Percentiles rank a stretch among this genome's conserved stretches.
These are phyloP conservation scores for Pinus albicaulis DNA, from an alignment of 75 land plant genomes.

Conservation along the genomic window DNA sequence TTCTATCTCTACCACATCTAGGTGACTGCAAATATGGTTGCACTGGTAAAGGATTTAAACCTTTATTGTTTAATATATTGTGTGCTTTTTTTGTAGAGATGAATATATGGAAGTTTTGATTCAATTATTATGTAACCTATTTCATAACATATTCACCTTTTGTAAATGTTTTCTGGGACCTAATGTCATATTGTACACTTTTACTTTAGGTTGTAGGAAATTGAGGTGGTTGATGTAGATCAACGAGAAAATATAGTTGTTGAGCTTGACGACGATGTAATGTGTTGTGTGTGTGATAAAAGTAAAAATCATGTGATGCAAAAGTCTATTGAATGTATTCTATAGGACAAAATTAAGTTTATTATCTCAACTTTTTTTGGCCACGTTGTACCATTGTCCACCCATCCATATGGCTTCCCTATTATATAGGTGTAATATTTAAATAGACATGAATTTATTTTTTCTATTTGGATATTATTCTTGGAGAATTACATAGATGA, in stretches of 20 bases:
- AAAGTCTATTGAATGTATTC: conserved; percentile 79
- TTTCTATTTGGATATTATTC: conserved; percentile 3
- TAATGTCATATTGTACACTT: too few relatives aligned
- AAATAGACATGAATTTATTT: too few relatives aligned
- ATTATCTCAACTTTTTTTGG: conserved; percentile 66
- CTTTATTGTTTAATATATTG: too few relatives aligned
- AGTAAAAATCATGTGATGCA: conserved; percentile 97
- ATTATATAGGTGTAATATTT: conserved; percentile 55
- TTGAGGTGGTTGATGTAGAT: conserved; percentile 71
- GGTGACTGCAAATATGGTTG: too few relatives aligned
- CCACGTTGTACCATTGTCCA: conserved; percentile 58
- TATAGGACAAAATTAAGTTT: conserved; percentile 61
- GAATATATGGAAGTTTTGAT: too few relatives aligned
- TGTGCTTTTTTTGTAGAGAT: too few relatives aligned
- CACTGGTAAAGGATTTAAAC: too few relatives aligned
- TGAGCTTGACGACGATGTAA: conserved; percentile 67
- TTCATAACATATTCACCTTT: too few relatives aligned
- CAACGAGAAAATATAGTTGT: conserved; percentile 59
- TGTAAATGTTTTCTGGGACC: too few relatives aligned
- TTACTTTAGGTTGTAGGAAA: conserved; percentile 38
- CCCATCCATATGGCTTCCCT: conserved; percentile 78
- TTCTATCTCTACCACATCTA: too few relatives aligned
- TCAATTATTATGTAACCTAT: too few relatives aligned
- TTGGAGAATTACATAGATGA: conserved; percentile 92
- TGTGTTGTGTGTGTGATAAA: conserved; percentile 82